Conservation (phyloP, 768 basidiomycete genomes). For the Termitomyces sp. region DNA sequence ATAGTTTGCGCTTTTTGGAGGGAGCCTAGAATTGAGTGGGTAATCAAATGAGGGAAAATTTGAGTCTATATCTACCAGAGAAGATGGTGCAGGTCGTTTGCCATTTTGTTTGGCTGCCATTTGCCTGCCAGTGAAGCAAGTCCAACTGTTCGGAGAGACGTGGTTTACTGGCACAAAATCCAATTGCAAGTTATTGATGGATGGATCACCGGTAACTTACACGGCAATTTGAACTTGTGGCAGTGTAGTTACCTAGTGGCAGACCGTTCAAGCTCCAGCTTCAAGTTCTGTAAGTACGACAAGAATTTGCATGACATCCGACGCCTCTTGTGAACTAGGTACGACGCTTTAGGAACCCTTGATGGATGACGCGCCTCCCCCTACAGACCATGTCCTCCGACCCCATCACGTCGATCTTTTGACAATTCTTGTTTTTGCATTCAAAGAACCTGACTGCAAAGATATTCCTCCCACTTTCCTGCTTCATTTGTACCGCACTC, state of each 20-base stretch:
- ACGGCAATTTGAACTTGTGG: not conserved
- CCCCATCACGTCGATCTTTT: constrained; percentile 78
- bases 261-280: not conserved
- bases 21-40: constrained; percentile 26
- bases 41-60: not conserved
- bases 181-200: not conserved
- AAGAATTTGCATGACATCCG: not conserved
- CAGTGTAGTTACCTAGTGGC: not conserved
- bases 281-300: too few species aligned
- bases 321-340: not conserved
- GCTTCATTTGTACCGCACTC: constrained; percentile 60
- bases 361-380: constrained; percentile 53
- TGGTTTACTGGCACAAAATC: too few species aligned
- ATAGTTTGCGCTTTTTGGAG: constrained; percentile 62
- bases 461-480: constrained; percentile 55
- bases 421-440: constrained; percentile 56
- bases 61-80: constrained; percentile 17
- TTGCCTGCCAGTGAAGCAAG: not conserved
- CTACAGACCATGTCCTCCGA: constrained; percentile 62
- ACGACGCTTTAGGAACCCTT: not conserved
- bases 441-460: constrained; percentile 54
- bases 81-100: constrained; percentile 30
- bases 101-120: constrained; percentile 22
- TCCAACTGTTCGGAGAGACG: not conserved
- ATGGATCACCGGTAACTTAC: not conserved